Base-by-base conservation (phyloP, 2,329 filamentous ascomycete species). In the Zarea fungicola region DNA sequence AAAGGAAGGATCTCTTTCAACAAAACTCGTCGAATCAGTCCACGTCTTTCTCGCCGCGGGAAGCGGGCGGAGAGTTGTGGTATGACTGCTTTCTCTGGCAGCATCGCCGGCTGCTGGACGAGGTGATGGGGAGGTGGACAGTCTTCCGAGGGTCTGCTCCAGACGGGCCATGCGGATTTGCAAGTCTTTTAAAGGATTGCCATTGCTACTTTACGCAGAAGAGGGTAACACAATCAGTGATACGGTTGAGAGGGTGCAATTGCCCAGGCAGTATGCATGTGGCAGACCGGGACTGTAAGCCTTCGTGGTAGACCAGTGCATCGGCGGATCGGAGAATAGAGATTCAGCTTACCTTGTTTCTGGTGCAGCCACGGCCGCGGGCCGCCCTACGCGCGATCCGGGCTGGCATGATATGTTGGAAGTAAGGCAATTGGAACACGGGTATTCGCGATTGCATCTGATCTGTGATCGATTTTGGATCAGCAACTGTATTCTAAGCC, bases 351-450 rank as follows among this genome's bases (percentile, higher is more conserved):
- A 48, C 44, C 26, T 6, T 14, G 35, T 14, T n/a, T 19, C 36
- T 2, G 46, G 37, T n/a, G 37, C 42, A 9, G 31, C 46, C 46
- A 42, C 36, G 5, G 31, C 29, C 42, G 49, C 42, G 42, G 49
- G 22, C 25, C 42, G 35, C 25, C 49, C 49, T 22, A 36, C 42
- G 28, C 42, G 42, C 28, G 42, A 16, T 41, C 42, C 52, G 21
- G 55, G 51, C n/a, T 51, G 51, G 31, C 55, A 57, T 11, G 48
- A 39, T 13, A 57, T 54, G 7, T 52, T 55, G 13, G 55, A 57
- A 5, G 55, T 57, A 7, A 57, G 37, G 35, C 55, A 57, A 28
- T 56, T 57, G 28, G 55, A 57, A 49, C 55, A 57, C 16, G 55
- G 55, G 13, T 37, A 29, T 16, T 57, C 50, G 43, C 55, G 48